Evolutionary conservation across 305 asterid genomes (phyloP).

Genomic region (Rubia peregrina): DNA sequence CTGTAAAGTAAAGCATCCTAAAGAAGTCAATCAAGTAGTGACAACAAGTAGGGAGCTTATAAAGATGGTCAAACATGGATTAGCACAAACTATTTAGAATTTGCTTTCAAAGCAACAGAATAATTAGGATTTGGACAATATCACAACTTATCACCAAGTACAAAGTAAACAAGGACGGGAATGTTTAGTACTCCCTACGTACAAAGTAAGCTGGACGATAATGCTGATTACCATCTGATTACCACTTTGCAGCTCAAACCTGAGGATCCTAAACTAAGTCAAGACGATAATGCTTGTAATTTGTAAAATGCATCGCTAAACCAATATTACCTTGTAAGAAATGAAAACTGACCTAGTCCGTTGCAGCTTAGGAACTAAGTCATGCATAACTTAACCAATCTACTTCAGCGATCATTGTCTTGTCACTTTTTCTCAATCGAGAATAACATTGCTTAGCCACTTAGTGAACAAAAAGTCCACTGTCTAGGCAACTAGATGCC

Average conservation of each 20-base stretch:
- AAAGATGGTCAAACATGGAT: conserved; percentile 19
- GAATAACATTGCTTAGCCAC: background rate
- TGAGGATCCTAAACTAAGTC: background rate
- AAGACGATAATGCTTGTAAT: background rate
- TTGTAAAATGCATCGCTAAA: background rate
- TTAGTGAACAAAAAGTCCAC: background rate
- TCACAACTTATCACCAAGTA: background rate
- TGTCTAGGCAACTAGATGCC: background rate
- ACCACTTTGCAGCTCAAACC: background rate
- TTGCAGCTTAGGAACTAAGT: background rate
- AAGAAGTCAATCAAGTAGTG: conserved; percentile 37
- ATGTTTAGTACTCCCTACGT: background rate
- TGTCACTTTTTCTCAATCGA: background rate
- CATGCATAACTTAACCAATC: background rate
- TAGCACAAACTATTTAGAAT: background rate
- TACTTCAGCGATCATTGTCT: background rate
- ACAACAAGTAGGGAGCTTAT: conserved; percentile 19
- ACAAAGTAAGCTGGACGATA: too few relatives aligned
- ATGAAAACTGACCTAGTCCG: background rate
- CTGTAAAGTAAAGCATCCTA: conserved; percentile 62
- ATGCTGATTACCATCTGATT: too few relatives aligned
- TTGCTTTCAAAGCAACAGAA: background rate
- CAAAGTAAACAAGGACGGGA: background rate
- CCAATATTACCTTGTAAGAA: background rate
- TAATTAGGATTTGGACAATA: background rate